Base-by-base conservation (phyloP, 2,329 filamentous ascomycete genomes). In the Scedosporium aurantiacum region DNA sequence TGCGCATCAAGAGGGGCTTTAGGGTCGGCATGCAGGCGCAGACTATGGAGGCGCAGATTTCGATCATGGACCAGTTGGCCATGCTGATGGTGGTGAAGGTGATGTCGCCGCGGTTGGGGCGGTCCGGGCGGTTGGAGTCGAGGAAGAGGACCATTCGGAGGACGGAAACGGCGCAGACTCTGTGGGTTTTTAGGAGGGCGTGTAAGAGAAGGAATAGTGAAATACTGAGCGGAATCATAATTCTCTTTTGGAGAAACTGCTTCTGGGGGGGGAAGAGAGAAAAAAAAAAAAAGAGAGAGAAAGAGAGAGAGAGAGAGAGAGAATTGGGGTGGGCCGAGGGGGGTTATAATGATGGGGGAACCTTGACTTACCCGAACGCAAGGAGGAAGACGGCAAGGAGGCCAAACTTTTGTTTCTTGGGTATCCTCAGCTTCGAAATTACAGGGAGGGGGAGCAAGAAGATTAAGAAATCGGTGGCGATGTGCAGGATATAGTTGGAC, bases 21-120 rank as follows among this genome's bases (percentile, higher is more conserved):
- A 75, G 68, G 5, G 72, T 74, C 61, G 73, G 72, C 50, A 73
- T 68, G 64, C 70, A 73, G 43, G 73, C 72, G 61, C 72, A 73
- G 7, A 68, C 65, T 41, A 75, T 72, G 60, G 62, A 52, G 23
- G 62, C 59, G 54, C 54, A 21, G n/a, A 64, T 60, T 37, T 64
- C 61, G 37, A 60, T 56, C 21, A 62, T 59, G 12, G 63, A 62
- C 21, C 62, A 55, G 50, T 63, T 63, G n/a, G 60, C 58, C 21
- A 63, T 63, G 32, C 41, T 54, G 23, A 63, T 40, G 45, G 61
- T 37, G 2, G 59, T 63, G 45, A 58, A 62, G 14, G 62, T 61
- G 41, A 60, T 28, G 52, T 63, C 57, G 37, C 32, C 56, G 43
- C 55, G 40, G 57, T 59, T 59, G n/a, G 45, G 18, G 21, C 25